Evolutionary conservation across 495 filamentous ascomycete species (phyloP).

Genomic region (Staphylotrichum longicolle): DNA sequence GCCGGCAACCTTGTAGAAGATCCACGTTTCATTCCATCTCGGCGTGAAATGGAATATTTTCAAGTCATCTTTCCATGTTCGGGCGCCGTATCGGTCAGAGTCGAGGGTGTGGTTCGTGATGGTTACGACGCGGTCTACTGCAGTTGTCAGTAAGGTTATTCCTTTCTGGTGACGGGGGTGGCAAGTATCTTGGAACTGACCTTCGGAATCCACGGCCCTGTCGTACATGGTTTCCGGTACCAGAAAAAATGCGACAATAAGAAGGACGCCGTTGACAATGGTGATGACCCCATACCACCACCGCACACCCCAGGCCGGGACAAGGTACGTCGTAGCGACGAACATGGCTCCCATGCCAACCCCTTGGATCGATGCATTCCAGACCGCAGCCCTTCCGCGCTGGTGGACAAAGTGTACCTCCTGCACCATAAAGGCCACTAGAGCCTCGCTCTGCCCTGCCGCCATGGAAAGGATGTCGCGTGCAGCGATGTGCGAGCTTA

Average conservation of each 20-base stretch:
- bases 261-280: slow-evolving; percentile 8
- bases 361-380: slow-evolving; percentile 5
- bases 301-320: slow-evolving; percentile 4
- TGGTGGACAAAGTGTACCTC: slow-evolving; percentile 12
- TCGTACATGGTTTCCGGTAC: slow-evolving; percentile 11
- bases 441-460: slow-evolving; percentile 10
- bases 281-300: slow-evolving; percentile 12
- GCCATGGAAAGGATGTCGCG: slow-evolving; percentile 10
- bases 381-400: slow-evolving; percentile 7
- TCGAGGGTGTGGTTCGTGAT: background rate
- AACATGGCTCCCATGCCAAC: slow-evolving; percentile 7
- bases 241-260: slow-evolving; percentile 1
- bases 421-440: slow-evolving; percentile 11
- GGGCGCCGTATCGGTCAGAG: slow-evolving; percentile 7
- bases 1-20: slow-evolving; percentile 10
- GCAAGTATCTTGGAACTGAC: background rate
- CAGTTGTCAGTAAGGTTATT: too few relatives aligned
- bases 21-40: slow-evolving; percentile 3
- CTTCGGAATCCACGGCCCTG: background rate
- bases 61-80: slow-evolving; percentile 2
- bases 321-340: slow-evolving; percentile 6
- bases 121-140: background rate
- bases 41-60: slow-evolving; percentile 6
- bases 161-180: too few relatives aligned
- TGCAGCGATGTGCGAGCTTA: slow-evolving; percentile 8